Base-by-base conservation (phyloP, 768 basidiomycete genomes). In the Suillus spraguei region DNA sequence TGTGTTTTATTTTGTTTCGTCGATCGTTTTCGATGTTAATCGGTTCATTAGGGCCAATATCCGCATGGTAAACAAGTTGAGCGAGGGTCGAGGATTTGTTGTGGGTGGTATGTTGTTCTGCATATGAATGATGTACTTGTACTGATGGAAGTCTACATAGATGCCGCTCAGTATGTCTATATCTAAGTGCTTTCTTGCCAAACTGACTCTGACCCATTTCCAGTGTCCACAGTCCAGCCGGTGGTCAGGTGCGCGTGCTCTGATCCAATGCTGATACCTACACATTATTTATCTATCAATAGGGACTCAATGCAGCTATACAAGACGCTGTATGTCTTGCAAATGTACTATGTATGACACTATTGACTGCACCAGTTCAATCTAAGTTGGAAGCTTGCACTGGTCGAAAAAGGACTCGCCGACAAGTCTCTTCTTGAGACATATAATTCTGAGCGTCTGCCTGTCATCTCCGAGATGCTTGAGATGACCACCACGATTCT, bases 391-490 rank as follows among this genome's bases (percentile, higher is more conserved):
- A 81, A 81, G 63, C 71, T 81, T 28, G 72, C 80, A 5, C 70
- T 80, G 16, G 79, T 78, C 14, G 62, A 70, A 10, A 78, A 77
- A 59, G 70, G 72, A 2, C 63, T 76, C 32, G 69, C 80, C 4
- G 66, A 73, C 16, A 66, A 65, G 3, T 64, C 73, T 9, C 70
- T 82, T 22, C 76, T 82, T 9, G 66, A 74, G 39, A 73, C 77
- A n/a, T n/a, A 82, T 60, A 69, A 67, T n/a, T 67, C 73, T n/a
- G 81, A 82, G 66, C 78, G 81, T 24, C 59, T 80, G 38, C 80
- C 76, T 5, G 78, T 81, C 38, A 78, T 81, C 53, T 74, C 73
- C 11, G 72, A 77, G 56, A 79, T 80, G 77, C 74, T 82, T 32
- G 60, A 75, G 47, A 61, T 68, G 38, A 77, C 79, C 32, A 75